Base-by-base conservation (phyloP, 192 early-diverging fungal species). In the Backusella australiensis region DNA sequence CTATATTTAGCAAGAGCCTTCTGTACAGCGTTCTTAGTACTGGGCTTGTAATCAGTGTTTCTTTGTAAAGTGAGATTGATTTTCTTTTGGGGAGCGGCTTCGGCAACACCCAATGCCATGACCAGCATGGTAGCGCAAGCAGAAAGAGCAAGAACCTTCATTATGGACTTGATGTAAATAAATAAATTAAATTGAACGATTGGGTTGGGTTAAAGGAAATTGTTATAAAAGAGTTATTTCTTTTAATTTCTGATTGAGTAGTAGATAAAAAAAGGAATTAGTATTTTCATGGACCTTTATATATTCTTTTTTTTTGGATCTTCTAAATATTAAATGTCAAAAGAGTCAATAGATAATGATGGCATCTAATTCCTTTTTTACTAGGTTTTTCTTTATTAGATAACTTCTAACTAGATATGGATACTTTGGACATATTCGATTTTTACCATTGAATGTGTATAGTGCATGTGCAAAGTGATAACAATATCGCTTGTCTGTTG, bases 11-110 rank as follows among this genome's bases (percentile, higher is more conserved):
- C 69, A 36, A 42, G 39, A 14, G 77, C 75, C 59, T 75, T 81
- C 6, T 42, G 69, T 53, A 80, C 71, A 32, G 71, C 74, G 34
- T 65, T 34, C 68, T 42, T 80, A 39, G 78, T 75, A 69, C 76
- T 82, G n/a, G 41, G 69, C n/a, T 80, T 46, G 29, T 77, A 80
- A 17, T 74, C 32, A 39, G 72, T 67, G 39, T 81, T 81, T 7
- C 53, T 35, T n/a, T 52, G 29, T 21, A 81, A 23, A 26, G 67
- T 53, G 29, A 81, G 9, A 6, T 52, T 67, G n/a, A 75, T 23
- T 41, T 42, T 72, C 42, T 53, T 42, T 21, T 34, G 39, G 9
- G 34, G 49, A 63, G 46, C 32, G 0, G 44, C 52, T 11, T 26
- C 53, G 38, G 8, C 29, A 8, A 44, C 14, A 29, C 14, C 12